These are phyloP conservation scores for Cyclocybe aegerita DNA, from an alignment of 768 basidiomycete species.

Conservation along the genomic window DNA sequence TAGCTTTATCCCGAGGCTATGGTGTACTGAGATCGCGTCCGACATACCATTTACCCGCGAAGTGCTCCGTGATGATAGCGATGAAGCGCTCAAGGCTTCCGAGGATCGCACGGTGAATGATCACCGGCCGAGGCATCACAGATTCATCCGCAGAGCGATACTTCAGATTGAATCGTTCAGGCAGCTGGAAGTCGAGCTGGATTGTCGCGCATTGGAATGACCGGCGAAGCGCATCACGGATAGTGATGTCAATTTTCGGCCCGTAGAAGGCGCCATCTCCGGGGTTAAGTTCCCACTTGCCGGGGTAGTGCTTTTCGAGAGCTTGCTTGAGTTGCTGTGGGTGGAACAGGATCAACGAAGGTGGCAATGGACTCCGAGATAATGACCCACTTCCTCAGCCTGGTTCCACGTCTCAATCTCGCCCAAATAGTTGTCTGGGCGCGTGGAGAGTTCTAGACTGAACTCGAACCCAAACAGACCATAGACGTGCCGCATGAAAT, in stretches of 20 bases:
- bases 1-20: neutral
- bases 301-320: conserved; percentile 83
- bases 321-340: conserved; percentile 78
- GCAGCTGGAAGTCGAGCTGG: conserved; percentile 98
- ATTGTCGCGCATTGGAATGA: conserved; percentile 99
- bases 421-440: conserved; percentile 93
- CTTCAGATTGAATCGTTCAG: conserved; percentile 92
- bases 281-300: conserved; percentile 89
- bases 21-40: neutral
- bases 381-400: conserved; percentile 69
- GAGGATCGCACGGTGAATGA: conserved; percentile 96
- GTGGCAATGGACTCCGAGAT: neutral
- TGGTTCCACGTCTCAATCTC: conserved; percentile 85
- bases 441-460: conserved; percentile 90
- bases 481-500: conserved; percentile 94
- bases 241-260: conserved; percentile 97
- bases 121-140: conserved; percentile 78
- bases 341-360: conserved; percentile 4
- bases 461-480: conserved; percentile 94
- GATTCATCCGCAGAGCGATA: conserved; percentile 81
- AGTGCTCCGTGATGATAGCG: conserved; percentile 96
- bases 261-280: conserved; percentile 99
- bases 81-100: conserved; percentile 95
- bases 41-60: conserved; percentile 92
- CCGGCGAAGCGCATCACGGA: conserved; percentile 87